Evolutionary conservation across 2,329 filamentous ascomycete species (phyloP), one percentile per base, ranked within the genome.

Genomic region (Colletotrichum lindemuthianum): DNA sequence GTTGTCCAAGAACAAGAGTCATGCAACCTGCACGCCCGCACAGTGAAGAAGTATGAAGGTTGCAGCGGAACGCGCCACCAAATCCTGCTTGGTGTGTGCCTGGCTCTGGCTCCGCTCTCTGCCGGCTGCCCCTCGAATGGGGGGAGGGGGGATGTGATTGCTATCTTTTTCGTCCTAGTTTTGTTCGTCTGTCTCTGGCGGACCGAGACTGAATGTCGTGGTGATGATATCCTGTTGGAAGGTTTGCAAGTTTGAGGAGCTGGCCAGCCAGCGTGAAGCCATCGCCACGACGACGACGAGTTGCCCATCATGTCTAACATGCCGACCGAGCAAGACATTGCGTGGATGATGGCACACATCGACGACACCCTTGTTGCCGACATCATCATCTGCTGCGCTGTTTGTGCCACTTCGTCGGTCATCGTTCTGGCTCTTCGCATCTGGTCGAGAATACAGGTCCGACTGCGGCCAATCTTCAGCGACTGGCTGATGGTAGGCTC

Each of bases 261-360:
- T 8, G 39, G 39, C 39, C 32, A 37, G 41, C 15, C 10, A 37
- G 41, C 15, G 4, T 59, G 48, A 52, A 43, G n/a, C 11, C 32
- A 44, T 37, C 39, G 36, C 32, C 6, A 51, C 11, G 39, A 24
- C 13, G 41, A 43, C 24, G 24, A 43, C 13, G 41, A 45, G 12
- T 37, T 8, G 37, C 37, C 11, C 47, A 37, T 12, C 56, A 59
- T 59, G 56, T 24, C 47, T 3, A 59, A 52, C 6, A 16, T 59
- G 7, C 56, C 56, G 15, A 59, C 56, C 2, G 32, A 44, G 32
- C 55, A 44, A 44, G 60, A 59, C 39, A 53, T 59, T 13, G 60
- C 56, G 34, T 59, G 60, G 60, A 64, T 64, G 60, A 47, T 16
- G 49, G 60, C 54, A 12, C 54, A 64, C 36, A 64, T 64, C 13